Conservation (phyloP, 805 yeast species). For the Yamadazyma olivae region DNA sequence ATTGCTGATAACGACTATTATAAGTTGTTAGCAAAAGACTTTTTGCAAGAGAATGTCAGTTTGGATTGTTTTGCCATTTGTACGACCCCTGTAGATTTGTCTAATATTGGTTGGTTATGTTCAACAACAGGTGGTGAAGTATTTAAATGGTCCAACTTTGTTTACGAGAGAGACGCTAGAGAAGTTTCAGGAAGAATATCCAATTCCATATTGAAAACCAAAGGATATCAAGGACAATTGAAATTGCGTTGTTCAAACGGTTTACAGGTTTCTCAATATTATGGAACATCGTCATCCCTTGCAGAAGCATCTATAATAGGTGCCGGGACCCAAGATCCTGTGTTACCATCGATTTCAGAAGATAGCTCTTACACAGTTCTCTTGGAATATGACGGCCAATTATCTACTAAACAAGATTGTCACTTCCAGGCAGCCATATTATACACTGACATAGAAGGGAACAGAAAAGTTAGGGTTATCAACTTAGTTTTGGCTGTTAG, state of each 20-base stretch:
- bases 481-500: conserved; percentile 82
- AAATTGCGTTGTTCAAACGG: conserved; percentile 89
- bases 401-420: conserved; percentile 68
- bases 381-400: conserved; percentile 72
- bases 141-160: conserved; percentile 64
- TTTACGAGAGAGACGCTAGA: conserved; percentile 65
- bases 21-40: conserved; percentile 54
- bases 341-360: conserved; percentile 60
- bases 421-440: conserved; percentile 90
- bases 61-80: conserved; percentile 74
- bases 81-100: conserved; percentile 63
- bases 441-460: conserved; percentile 76
- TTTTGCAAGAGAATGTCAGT: conserved; percentile 60
- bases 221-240: conserved; percentile 78
- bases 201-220: conserved; percentile 45
- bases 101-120: conserved; percentile 65
- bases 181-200: conserved; percentile 59
- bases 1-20: conserved; percentile 63
- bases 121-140: conserved; percentile 72
- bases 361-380: conserved; percentile 69
- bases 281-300: conserved; percentile 46
- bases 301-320: conserved; percentile 21
- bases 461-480: conserved; percentile 80
- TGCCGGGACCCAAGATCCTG: conserved; percentile 58
- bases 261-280: conserved; percentile 72